Evolutionary conservation across 2,329 filamentous ascomycete species (phyloP), one percentile per base, ranked within the genome.

Genomic region (Madurella mycetomatis): DNA sequence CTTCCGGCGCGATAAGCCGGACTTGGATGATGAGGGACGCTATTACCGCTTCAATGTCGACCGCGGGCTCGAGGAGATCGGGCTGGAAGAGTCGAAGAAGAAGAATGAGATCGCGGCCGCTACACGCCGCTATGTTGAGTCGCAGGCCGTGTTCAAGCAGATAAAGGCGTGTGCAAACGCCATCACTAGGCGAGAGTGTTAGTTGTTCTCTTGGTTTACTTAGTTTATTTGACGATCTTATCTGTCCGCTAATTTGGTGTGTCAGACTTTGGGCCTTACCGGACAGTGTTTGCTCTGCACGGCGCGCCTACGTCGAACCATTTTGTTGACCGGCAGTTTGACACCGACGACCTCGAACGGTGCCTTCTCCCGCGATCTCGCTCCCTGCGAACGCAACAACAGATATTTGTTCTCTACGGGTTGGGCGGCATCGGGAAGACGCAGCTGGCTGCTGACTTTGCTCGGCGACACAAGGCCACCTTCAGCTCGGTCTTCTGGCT

Each of bases 21-120:
- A 65, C 34, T 62, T 73, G 13, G 62, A 67, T 48, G 60, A 67
- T 30, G 62, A 67, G 32, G 61, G 66, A 8, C 66, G 66, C 19
- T 71, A 75, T 56, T 77, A 69, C 59, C 70, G 74, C 8, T 77
- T 78, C 57, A 76, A 76, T 55, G 73, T 78, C 15, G 55, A 62
- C 11, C 66, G 64, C 17, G 71, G 73, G 5, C 62, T 78, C 1
- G 69, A 72, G 49, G 63, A 71, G 16, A 66, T 77, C 47, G 69
- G 67, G 3, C 63, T 77, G 1, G 70, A 76, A 53, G 70, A 76
- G 53, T 58, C 61, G 4, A 61, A 64, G 15, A 67, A 70, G 60
- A 60, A 62, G 30, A 64, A 60, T 15, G 62, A 63, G 39, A 67
- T 73, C 56, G 54, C 54, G n/a, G 56, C 60, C 18, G 64, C 62